Percentiles rank a stretch among this genome's conserved stretches.
These are phyloP conservation scores for Globisporangium okanoganense DNA, from an alignment of 352 stramenopile genomes.

Conservation along the genomic window DNA sequence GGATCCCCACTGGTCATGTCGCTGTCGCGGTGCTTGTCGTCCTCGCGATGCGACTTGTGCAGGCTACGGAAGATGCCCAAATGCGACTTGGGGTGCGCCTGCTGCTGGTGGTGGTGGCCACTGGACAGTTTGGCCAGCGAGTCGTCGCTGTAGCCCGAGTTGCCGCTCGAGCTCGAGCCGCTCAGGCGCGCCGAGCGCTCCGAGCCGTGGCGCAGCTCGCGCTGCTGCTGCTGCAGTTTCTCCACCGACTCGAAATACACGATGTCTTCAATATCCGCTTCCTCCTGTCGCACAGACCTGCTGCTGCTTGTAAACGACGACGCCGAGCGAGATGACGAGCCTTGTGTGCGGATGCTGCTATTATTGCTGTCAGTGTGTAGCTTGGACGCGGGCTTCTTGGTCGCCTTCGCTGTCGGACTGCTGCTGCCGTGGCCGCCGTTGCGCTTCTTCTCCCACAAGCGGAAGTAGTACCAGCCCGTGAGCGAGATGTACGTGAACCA, in stretches of 20 bases:
- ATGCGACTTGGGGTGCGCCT: conserved; percentile 26
- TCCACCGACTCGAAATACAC: conserved; percentile 51
- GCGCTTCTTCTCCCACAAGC: conserved; percentile 66
- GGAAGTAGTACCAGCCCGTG: conserved; percentile 84
- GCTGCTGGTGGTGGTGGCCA: conserved; percentile 9
- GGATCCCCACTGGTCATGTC: conserved; percentile 26
- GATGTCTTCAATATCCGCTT: conserved; percentile 28
- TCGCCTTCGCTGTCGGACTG: conserved; percentile 17
- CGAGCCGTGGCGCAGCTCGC: conserved; percentile 28
- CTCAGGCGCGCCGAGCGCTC: conserved; percentile 45
- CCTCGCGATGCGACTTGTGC: conserved; percentile 28
- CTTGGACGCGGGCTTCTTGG: conserved; percentile 18
- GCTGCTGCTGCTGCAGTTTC: conserved; percentile 33
- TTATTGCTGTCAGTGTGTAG: not conserved
- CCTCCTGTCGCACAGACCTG: conserved; percentile 10
- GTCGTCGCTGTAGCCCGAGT: conserved; percentile 36
- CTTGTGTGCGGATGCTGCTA: conserved; percentile 2
- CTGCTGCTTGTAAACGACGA: conserved; percentile 12
- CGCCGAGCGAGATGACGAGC: conserved; percentile 1
- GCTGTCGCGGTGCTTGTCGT: conserved; percentile 20
- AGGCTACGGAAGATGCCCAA: conserved; percentile 37
- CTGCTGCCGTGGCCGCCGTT: conserved; percentile 12
- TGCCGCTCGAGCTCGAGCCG: conserved; percentile 49
- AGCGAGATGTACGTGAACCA: conserved; percentile 73
- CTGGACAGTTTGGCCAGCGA: conserved; percentile 2